Conservation (phyloP, 2,329 filamentous ascomycete genomes). For the Cladosporium austrohemisphaericum region DNA sequence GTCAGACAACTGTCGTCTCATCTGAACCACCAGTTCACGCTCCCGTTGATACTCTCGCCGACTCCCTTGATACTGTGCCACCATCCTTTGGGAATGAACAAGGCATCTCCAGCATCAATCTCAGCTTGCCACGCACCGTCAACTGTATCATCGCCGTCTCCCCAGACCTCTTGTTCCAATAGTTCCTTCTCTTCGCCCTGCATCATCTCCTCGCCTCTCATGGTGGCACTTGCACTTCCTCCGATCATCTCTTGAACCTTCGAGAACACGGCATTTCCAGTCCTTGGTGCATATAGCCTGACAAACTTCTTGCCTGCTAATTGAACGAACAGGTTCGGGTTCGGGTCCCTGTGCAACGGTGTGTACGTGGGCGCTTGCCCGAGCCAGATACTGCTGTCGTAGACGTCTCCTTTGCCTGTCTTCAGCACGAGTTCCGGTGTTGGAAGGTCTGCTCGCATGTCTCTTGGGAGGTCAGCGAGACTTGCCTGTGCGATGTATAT, state of each 20-base stretch:
- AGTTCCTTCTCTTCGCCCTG: conserved; percentile 64
- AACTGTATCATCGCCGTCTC: conserved; percentile 22
- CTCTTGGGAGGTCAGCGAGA: conserved; percentile 62
- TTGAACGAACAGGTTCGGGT: conserved; percentile 89
- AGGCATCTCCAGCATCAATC: conserved; percentile 62
- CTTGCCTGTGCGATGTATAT: conserved; percentile 85
- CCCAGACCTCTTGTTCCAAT: conserved; percentile 71
- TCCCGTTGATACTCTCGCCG: conserved; percentile 55
- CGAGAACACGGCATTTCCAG: conserved; percentile 63
- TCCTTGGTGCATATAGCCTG: conserved; percentile 63
- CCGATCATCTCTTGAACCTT: conserved; percentile 42
- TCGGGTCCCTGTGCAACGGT: conserved; percentile 86
- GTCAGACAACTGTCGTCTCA: no score
- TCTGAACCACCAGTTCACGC: conserved; percentile 78
- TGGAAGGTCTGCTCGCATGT: conserved; percentile 63
- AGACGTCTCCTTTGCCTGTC: conserved; percentile 76
- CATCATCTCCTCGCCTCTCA: conserved; percentile 91
- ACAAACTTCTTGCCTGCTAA: conserved; percentile 69
- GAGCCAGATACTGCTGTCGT: conserved; percentile 82
- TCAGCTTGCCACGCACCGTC: conserved; percentile 28
- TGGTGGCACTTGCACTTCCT: conserved; percentile 40
- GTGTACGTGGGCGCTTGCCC: conserved; percentile 84
- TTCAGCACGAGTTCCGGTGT: conserved; percentile 60
- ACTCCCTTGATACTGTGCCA: conserved; percentile 78
- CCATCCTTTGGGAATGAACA: conserved; percentile 81